Conservation (phyloP, 2,329 filamentous ascomycete species). For the Ophiostoma perfectum region DNA sequence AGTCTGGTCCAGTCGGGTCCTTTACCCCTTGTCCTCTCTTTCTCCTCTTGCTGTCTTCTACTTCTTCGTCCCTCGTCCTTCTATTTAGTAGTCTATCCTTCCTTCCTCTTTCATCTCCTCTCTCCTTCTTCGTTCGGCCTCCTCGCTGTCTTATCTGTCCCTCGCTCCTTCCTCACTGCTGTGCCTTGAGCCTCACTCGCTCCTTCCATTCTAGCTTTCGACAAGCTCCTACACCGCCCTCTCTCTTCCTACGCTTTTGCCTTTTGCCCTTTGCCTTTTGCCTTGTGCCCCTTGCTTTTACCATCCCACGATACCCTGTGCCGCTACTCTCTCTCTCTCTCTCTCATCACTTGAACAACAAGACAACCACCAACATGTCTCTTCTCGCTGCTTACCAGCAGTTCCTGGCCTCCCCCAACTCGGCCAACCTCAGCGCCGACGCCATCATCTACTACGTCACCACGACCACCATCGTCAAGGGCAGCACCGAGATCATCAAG, state of each 20-base stretch:
- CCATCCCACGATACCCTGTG: not conserved
- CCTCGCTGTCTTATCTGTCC: slow-evolving; percentile 1
- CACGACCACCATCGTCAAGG: slow-evolving; percentile 69
- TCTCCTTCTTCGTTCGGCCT: not conserved
- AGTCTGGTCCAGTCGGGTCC: slow-evolving; percentile 12
- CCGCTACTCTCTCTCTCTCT: not conserved
- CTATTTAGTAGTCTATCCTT: not conserved
- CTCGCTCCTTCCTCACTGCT: not conserved
- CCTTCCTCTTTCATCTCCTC: not conserved
- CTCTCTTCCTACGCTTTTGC: not conserved
- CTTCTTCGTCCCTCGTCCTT: not conserved
- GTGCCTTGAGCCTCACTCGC: not conserved
- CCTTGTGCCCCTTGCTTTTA: not conserved
- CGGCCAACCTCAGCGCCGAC: slow-evolving; percentile 57
- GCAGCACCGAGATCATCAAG: slow-evolving; percentile 71
- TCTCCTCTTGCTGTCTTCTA: not conserved
- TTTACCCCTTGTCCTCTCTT: not conserved
- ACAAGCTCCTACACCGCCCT: not conserved
- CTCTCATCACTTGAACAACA: not conserved
- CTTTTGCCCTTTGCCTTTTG: not conserved
- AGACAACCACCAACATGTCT: slow-evolving; percentile 37
- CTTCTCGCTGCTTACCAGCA: slow-evolving; percentile 58
- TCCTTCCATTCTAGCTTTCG: not conserved
- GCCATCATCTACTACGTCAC: slow-evolving; percentile 83
- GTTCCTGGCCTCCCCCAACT: slow-evolving; percentile 63